Percentiles rank a stretch among this genome's conserved stretches.
Evolutionary conservation across 2,329 filamentous ascomycete genomes (phyloP).

Genomic region (Colletotrichum lindemuthianum): DNA sequence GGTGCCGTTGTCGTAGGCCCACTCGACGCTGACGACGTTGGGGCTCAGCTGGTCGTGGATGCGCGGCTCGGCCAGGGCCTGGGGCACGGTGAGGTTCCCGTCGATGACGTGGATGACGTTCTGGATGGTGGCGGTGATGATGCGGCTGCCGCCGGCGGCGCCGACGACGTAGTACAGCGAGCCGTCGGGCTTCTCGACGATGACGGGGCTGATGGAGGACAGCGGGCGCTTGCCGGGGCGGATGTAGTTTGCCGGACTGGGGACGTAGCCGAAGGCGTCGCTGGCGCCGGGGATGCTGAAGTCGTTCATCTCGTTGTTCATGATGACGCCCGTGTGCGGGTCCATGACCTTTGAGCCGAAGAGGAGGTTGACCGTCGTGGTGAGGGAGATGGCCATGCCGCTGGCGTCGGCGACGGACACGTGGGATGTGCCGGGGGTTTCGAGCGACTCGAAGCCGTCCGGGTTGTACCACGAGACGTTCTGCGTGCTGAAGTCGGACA

Average conservation of each 20-base stretch:
- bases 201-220: slow-evolving; percentile 80
- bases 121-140: slow-evolving; percentile 86
- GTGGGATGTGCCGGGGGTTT: slow-evolving; percentile 76
- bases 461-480: slow-evolving; percentile 57
- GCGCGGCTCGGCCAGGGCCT: slow-evolving; percentile 75
- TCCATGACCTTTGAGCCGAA: slow-evolving; percentile 82
- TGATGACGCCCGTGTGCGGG: slow-evolving; percentile 83
- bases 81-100: slow-evolving; percentile 64
- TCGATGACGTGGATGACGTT: slow-evolving; percentile 81
- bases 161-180: slow-evolving; percentile 78
- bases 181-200: slow-evolving; percentile 76
- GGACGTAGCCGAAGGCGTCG: slow-evolving; percentile 82
- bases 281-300: slow-evolving; percentile 78
- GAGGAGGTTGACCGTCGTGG: slow-evolving; percentile 82
- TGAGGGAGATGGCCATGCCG: slow-evolving; percentile 79
- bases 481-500: slow-evolving; percentile 52
- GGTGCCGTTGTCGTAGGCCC: slow-evolving; percentile 74
- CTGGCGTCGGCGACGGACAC: slow-evolving; percentile 73
- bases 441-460: slow-evolving; percentile 54
- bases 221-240: slow-evolving; percentile 81
- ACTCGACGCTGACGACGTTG: slow-evolving; percentile 75
- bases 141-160: slow-evolving; percentile 83
- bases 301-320: slow-evolving; percentile 74
- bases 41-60: slow-evolving; percentile 87
- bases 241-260: slow-evolving; percentile 79